These are phyloP conservation scores for Fraxinus greggii DNA, from an alignment of 305 asterid species.

Conservation along the genomic window DNA sequence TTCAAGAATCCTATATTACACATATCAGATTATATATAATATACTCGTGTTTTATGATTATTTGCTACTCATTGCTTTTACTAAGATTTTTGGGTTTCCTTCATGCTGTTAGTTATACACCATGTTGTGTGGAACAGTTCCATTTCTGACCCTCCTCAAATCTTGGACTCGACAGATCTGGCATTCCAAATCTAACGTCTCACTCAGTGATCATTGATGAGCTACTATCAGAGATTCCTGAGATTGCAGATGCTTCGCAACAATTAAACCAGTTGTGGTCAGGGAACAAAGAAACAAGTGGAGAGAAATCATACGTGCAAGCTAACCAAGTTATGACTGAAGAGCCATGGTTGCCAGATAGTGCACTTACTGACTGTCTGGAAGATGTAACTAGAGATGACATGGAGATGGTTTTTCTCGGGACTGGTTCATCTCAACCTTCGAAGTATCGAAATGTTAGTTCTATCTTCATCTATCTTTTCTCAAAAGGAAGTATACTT, in stretches of 20 bases:
- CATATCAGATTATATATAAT: neutral
- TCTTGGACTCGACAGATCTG: constrained; percentile 77
- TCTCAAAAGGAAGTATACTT: constrained; percentile 70
- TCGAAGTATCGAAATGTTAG: constrained; percentile 89
- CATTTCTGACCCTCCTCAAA: constrained; percentile 72
- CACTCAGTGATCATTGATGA: constrained; percentile 56
- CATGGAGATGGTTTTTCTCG: constrained; percentile 88
- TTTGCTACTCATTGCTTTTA: neutral
- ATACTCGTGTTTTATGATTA: neutral
- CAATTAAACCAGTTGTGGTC: constrained; percentile 52
- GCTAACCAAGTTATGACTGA: constrained; percentile 34
- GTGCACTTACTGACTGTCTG: constrained; percentile 64
- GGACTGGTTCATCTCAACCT: constrained; percentile 98
- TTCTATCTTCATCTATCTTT: constrained; percentile 81
- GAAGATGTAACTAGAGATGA: constrained; percentile 71
- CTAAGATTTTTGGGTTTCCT: neutral
- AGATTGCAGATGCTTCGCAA: constrained; percentile 58
- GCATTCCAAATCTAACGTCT: constrained; percentile 56
- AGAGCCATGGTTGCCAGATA: constrained; percentile 70
- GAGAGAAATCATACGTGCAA: constrained; percentile 9
- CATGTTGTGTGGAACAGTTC: constrained; percentile 47
- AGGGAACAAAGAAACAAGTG: constrained; percentile 18
- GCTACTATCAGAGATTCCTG: constrained; percentile 72
- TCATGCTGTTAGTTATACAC: neutral
- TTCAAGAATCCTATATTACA: neutral